Conservation (phyloP, 2,329 filamentous ascomycete species). For the Talaromyces sp. region DNA sequence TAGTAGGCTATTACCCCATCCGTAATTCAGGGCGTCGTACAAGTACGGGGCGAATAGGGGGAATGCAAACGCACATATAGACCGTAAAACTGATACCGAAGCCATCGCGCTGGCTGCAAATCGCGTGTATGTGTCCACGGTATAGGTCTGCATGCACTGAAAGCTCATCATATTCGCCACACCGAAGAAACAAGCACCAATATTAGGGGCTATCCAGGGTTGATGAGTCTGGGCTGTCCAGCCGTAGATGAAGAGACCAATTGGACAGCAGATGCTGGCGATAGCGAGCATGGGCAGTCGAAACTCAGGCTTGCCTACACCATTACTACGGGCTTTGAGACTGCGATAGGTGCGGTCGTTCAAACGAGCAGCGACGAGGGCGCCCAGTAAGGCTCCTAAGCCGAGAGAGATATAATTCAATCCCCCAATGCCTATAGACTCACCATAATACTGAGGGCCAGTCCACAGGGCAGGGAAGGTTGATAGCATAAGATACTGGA, state of each 20-base stretch:
- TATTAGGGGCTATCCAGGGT: conserved; percentile 53
- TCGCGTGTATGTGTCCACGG: conserved; percentile 36
- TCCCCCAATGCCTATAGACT: conserved; percentile 35
- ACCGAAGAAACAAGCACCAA: conserved; percentile 49
- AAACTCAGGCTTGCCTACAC: conserved; percentile 51
- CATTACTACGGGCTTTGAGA: conserved; percentile 31
- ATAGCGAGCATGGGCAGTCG: conserved; percentile 55
- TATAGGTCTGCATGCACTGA: conserved; percentile 44
- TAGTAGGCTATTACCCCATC: conserved; percentile 40
- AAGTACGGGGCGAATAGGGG: conserved; percentile 40
- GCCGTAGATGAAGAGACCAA: conserved; percentile 54
- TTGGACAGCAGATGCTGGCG: conserved; percentile 48
- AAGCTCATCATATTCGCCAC: conserved; percentile 43
- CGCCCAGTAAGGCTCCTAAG: background rate
- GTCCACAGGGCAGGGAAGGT: conserved; percentile 19
- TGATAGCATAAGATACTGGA: conserved; percentile 48
- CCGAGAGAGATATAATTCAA: conserved; percentile 7
- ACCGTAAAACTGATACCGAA: conserved; percentile 30
- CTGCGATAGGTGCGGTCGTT: conserved; percentile 1
- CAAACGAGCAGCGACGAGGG: background rate
- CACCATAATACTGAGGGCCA: conserved; percentile 44
- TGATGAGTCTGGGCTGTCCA: conserved; percentile 48
- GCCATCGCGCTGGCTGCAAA: conserved; percentile 38
- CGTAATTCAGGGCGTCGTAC: conserved; percentile 32
- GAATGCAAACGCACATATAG: conserved; percentile 36